Evolutionary conservation across 1,284 basidiomycete species (phyloP).

Genomic region (Pyrrhoderma noxium): DNA sequence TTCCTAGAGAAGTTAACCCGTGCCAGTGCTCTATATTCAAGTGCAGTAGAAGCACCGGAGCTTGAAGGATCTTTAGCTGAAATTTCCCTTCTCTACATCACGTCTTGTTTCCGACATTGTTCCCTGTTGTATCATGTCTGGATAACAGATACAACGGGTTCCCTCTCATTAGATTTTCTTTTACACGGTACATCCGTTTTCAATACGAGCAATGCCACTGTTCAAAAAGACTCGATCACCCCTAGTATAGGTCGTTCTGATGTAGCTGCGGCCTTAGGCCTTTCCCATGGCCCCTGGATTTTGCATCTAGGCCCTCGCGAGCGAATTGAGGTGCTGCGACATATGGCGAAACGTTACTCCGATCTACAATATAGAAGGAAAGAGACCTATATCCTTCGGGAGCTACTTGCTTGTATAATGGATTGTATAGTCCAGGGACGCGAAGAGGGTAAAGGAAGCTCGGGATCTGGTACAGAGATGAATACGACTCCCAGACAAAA

Average conservation of each 20-base stretch:
- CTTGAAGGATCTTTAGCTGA: constrained; percentile 50
- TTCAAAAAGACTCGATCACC: constrained; percentile 23
- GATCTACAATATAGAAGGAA: constrained; percentile 78
- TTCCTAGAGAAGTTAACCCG: constrained; percentile 62
- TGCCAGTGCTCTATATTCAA: constrained; percentile 56
- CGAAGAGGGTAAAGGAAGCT: constrained; percentile 46
- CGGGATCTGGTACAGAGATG: constrained; percentile 29
- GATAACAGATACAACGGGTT: constrained; percentile 84
- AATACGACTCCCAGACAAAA: constrained; percentile 39
- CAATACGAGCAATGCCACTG: background rate
- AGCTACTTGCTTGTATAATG: constrained; percentile 72
- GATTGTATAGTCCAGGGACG: constrained; percentile 75
- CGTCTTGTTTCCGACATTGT: constrained; percentile 60
- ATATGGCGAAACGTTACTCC: constrained; percentile 67
- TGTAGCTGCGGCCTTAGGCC: constrained; percentile 56
- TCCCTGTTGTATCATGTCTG: constrained; percentile 70
- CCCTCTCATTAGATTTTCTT: constrained; percentile 70
- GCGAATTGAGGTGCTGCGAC: constrained; percentile 62
- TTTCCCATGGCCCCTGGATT: constrained; percentile 81
- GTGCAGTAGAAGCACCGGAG: constrained; percentile 44
- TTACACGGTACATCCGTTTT: constrained; percentile 34
- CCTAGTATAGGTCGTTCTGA: constrained; percentile 64
- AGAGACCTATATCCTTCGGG: constrained; percentile 79
- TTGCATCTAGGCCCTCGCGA: constrained; percentile 71
- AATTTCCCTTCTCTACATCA: constrained; percentile 58